These are phyloP conservation scores for Entoloma clypeatum DNA, from an alignment of 1,284 basidiomycete species.

Conservation along the genomic window DNA sequence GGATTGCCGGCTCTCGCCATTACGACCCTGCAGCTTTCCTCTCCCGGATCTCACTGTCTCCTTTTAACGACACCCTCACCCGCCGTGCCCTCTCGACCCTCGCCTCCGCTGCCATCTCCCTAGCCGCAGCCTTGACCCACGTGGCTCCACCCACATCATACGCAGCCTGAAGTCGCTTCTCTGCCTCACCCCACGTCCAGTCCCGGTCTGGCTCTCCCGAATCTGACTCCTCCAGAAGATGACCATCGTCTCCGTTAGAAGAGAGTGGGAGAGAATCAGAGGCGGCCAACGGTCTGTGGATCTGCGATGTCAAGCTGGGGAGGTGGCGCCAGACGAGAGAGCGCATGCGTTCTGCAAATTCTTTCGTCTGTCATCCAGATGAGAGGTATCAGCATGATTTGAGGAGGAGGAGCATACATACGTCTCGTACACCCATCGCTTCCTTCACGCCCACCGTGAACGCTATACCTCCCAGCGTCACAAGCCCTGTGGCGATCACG, in stretches of 20 bases:
- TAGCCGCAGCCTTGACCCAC: conserved; percentile 47
- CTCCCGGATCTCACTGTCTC: no score
- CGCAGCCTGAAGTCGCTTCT: conserved; percentile 46
- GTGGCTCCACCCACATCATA: conserved; percentile 52
- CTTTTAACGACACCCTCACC: conserved; percentile 21
- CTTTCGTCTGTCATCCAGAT: conserved; percentile 39
- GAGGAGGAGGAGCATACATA: conserved; percentile 21
- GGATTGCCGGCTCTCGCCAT: no score
- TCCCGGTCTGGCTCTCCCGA: conserved; percentile 19
- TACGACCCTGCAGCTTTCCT: background rate
- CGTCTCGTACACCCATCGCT: conserved; percentile 34
- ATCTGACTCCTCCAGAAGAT: conserved; percentile 12
- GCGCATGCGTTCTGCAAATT: conserved; percentile 55
- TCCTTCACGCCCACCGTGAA: conserved; percentile 31
- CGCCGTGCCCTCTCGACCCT: conserved; percentile 41
- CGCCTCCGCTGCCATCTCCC: conserved; percentile 54
- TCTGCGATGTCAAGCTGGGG: conserved; percentile 47
- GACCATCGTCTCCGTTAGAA: conserved; percentile 34
- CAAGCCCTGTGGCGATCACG: conserved; percentile 37
- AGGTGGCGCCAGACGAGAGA: conserved; percentile 38
- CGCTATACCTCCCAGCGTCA: conserved; percentile 29
- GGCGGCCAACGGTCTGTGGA: no score
- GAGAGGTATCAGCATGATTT: background rate
- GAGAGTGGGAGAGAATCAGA: no score
- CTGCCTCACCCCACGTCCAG: conserved; percentile 50